Conservation (phyloP, 148 eudicot species). For the Linanthus parryae region DNA sequence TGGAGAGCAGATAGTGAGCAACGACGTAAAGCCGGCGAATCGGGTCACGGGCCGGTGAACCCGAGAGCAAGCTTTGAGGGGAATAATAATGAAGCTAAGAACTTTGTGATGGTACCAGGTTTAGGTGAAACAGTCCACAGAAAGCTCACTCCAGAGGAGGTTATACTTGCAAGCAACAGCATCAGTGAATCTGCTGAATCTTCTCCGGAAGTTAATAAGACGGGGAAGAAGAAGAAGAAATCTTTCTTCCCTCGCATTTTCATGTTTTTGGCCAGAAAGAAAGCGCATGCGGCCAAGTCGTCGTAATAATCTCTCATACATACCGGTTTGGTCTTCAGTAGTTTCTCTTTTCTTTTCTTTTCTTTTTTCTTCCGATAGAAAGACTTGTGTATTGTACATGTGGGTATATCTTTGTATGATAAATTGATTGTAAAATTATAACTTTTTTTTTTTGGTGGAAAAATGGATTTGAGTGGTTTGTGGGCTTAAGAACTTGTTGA, state of each 20-base stretch:
- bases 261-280: slow-evolving; percentile 42
- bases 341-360: not conserved
- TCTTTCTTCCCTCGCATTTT: slow-evolving; percentile 45
- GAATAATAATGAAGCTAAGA: slow-evolving; percentile 22
- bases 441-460: too few relatives aligned
- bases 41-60: slow-evolving; percentile 18
- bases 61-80: slow-evolving; percentile 31
- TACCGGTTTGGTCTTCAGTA: too few relatives aligned
- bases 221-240: slow-evolving; percentile 41
- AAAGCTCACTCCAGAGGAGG: slow-evolving; percentile 16
- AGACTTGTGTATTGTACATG: too few relatives aligned
- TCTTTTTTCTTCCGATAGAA: too few relatives aligned
- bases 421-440: too few relatives aligned
- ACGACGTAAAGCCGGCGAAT: slow-evolving; percentile 56
- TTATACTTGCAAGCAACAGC: slow-evolving; percentile 13
- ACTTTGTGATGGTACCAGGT: slow-evolving; percentile 11
- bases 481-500: not conserved
- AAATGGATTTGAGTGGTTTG: too few relatives aligned
- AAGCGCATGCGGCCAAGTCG: slow-evolving; percentile 21
- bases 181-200: slow-evolving; percentile 32
- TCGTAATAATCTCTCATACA: slow-evolving; percentile 7
- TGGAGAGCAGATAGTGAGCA: slow-evolving; percentile 87
- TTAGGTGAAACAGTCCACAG: slow-evolving; percentile 8
- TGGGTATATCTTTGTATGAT: too few relatives aligned
- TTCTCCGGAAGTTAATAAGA: slow-evolving; percentile 28